Evolutionary conservation across 2,329 filamentous ascomycete genomes (phyloP).

Genomic region (Claviceps sorghi): DNA sequence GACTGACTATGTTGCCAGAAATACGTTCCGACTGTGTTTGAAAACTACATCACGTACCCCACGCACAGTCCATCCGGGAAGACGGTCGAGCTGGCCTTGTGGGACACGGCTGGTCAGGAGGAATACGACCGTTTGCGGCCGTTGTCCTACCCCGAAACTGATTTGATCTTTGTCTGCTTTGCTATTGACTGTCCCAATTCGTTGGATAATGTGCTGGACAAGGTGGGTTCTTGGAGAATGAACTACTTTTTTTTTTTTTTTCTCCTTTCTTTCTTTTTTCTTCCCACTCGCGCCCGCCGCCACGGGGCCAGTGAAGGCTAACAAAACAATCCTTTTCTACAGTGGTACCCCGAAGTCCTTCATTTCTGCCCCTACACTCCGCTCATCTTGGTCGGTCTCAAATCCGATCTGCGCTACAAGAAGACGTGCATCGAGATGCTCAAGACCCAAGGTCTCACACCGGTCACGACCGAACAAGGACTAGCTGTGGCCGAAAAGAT

Average conservation of each 20-base stretch:
- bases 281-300: too few relatives aligned
- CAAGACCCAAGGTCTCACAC: slow-evolving; percentile 92
- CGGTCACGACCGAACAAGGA: slow-evolving; percentile 84
- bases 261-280: background rate
- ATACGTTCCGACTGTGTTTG: slow-evolving; percentile 98
- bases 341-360: slow-evolving; percentile 99
- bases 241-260: background rate
- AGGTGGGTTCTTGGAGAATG: slow-evolving; percentile 41
- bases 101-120: slow-evolving; percentile 97
- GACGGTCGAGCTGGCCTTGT: slow-evolving; percentile 88
- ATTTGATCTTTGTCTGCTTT: slow-evolving; percentile 96
- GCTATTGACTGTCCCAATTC: slow-evolving; percentile 98
- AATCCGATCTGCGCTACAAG: slow-evolving; percentile 91
- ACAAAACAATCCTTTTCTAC: slow-evolving; percentile 2
- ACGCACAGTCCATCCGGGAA: slow-evolving; percentile 78
- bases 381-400: slow-evolving; percentile 87
- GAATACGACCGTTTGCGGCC: slow-evolving; percentile 94
- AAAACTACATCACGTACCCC: slow-evolving; percentile 98
- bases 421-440: slow-evolving; percentile 96
- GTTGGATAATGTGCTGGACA: slow-evolving; percentile 95
- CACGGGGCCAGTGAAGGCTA: too few relatives aligned
- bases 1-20: slow-evolving; percentile 46
- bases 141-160: slow-evolving; percentile 93
- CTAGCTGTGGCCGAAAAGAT: slow-evolving; percentile 80
- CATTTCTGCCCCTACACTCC: slow-evolving; percentile 98